Evolutionary conservation across 352 stramenopile genomes (phyloP).

Genomic region (Phytophthora lateralis): DNA sequence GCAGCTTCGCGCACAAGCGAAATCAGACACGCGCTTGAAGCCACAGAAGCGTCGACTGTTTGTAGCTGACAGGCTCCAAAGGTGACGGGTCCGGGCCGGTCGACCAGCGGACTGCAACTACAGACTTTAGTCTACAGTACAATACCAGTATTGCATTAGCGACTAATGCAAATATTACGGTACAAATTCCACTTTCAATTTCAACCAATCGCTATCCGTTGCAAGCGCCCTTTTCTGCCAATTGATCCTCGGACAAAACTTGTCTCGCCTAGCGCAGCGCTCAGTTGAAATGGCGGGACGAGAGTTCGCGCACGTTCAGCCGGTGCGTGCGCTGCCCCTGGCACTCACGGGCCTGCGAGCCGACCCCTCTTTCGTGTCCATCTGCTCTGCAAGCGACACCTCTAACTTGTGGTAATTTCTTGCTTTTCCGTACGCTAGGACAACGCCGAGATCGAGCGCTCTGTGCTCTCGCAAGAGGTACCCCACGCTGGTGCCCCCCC

Average conservation of each 20-base stretch:
- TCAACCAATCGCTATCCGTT: conserved; percentile 3
- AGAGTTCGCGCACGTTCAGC: conserved; percentile 83
- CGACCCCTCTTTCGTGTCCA: not conserved
- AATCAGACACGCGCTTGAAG: conserved; percentile 20
- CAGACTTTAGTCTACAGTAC: not conserved
- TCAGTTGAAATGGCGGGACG: conserved; percentile 48
- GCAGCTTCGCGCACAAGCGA: conserved; percentile 12
- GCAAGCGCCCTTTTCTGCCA: conserved; percentile 28
- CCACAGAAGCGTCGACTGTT: conserved; percentile 3
- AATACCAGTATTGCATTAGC: too few relatives aligned
- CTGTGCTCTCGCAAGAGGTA: conserved; percentile 80
- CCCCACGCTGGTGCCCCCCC: not conserved
- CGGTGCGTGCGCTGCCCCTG: conserved; percentile 41
- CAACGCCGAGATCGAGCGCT: conserved; percentile 86
- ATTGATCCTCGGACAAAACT: conserved; percentile 12
- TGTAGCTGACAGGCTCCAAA: conserved; percentile 1
- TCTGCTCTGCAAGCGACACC: conserved; percentile 5
- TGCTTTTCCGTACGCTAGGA: conserved; percentile 43
- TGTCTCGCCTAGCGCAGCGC: not conserved
- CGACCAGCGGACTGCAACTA: conserved; percentile 7
- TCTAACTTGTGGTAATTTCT: conserved; percentile 18
- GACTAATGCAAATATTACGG: conserved; percentile 13
- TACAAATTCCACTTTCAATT: conserved; percentile 3
- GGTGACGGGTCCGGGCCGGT: conserved; percentile 1
- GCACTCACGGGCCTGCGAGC: not conserved